Percentiles rank a stretch among this genome's conserved stretches.
These are phyloP conservation scores for Chaetomium tenue DNA, from an alignment of 495 filamentous ascomycete genomes.

Conservation along the genomic window DNA sequence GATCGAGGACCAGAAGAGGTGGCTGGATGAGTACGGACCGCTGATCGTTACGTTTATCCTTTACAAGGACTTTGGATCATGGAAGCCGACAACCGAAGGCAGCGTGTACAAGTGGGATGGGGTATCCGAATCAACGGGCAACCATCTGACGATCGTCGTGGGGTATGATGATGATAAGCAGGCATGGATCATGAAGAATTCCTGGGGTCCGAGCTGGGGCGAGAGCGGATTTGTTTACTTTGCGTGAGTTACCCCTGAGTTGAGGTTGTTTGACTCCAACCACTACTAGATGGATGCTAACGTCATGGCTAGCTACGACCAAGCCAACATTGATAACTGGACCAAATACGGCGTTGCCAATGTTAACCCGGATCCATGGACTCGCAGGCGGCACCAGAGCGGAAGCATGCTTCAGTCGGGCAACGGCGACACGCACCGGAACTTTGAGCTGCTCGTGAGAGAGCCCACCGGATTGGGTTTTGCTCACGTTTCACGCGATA, in stretches of 20 bases:
- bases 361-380: conserved; percentile 28
- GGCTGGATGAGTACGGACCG: conserved; percentile 29
- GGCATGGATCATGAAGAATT: conserved; percentile 32
- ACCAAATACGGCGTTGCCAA: conserved; percentile 25
- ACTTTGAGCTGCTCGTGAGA: conserved; percentile 23
- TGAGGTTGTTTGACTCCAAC: too few relatives aligned
- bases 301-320: conserved; percentile 13
- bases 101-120: conserved; percentile 21
- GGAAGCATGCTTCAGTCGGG: conserved; percentile 28
- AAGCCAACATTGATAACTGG: conserved; percentile 28
- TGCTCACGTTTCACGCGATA: conserved; percentile 20
- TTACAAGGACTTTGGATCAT: conserved; percentile 22
- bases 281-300: not conserved
- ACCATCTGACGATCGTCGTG: conserved; percentile 26
- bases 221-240: conserved; percentile 27
- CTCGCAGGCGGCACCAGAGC: conserved; percentile 24
- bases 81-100: conserved; percentile 4
- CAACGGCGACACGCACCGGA: conserved; percentile 25
- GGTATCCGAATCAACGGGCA: conserved; percentile 10
- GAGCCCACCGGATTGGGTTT: not conserved
- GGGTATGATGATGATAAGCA: conserved; percentile 26
- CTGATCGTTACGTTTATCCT: conserved; percentile 24
- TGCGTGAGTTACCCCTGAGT: conserved; percentile 21
- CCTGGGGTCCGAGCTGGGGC: conserved; percentile 26
- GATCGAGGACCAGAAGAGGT: conserved; percentile 29